Conservation (phyloP, 2,329 filamentous ascomycete species). For the Exophiala aquamarina region DNA sequence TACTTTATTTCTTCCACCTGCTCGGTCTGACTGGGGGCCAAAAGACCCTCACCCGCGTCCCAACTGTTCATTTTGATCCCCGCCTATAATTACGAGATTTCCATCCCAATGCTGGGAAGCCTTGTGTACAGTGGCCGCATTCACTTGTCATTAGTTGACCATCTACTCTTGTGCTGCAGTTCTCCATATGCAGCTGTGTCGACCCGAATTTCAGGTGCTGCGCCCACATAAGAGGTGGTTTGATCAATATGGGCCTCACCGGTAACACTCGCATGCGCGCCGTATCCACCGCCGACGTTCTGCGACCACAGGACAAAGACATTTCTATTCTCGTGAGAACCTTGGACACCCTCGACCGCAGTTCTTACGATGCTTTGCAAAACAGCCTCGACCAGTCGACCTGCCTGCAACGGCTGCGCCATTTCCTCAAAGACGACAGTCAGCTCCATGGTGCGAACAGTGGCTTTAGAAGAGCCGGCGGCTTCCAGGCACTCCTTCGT, state of each 20-base stretch:
- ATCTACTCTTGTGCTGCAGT: neutral
- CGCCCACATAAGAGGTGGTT: constrained; percentile 23
- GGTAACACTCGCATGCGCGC: constrained; percentile 21
- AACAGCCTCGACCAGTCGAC: constrained; percentile 49
- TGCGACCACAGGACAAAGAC: constrained; percentile 25
- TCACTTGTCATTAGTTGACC: too few relatives aligned
- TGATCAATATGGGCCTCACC: constrained; percentile 21
- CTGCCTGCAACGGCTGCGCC: constrained; percentile 65
- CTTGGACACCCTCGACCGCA: constrained; percentile 35
- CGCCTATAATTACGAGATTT: too few relatives aligned
- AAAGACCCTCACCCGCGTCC: too few relatives aligned
- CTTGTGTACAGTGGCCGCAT: too few relatives aligned
- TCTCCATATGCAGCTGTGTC: constrained; percentile 16
- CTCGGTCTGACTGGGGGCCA: too few relatives aligned
- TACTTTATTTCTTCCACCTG: too few relatives aligned
- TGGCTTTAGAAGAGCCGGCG: constrained; percentile 76
- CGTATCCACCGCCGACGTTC: constrained; percentile 27
- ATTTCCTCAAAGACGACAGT: constrained; percentile 58
- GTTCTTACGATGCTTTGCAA: constrained; percentile 32
- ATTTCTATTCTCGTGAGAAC: constrained; percentile 24
- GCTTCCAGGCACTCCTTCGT: constrained; percentile 73
- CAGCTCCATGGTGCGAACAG: constrained; percentile 63
- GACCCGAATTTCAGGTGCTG: constrained; percentile 7
- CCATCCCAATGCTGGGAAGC: too few relatives aligned
- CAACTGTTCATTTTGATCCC: too few relatives aligned